A percentile compares a stretch with the other conserved stretches of the same genome.
phyloP scores from a whole-genome alignment of 1,284 basidiomycete species.

The Cryptococcus deneoformans region DNA sequence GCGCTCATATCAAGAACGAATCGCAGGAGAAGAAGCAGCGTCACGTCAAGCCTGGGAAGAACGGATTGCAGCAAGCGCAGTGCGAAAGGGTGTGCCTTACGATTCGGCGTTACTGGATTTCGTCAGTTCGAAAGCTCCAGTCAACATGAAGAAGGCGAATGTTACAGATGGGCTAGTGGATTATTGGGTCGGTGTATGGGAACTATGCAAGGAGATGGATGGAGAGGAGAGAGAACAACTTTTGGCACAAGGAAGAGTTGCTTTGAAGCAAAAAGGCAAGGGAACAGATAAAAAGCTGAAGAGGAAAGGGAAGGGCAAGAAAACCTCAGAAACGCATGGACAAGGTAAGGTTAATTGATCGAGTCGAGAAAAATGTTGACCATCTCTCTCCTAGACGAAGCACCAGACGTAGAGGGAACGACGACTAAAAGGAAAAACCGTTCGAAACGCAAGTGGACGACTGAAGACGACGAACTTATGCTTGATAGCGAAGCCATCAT shows the following conservation, averaged over 20 bases:
- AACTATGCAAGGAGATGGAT: constrained; percentile 7
- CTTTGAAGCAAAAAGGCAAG: not conserved
- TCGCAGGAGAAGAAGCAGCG: constrained; percentile 23
- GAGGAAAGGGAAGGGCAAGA: not conserved
- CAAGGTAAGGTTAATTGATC: not conserved
- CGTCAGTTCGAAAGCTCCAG: constrained; percentile 18
- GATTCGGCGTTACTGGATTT: constrained; percentile 24
- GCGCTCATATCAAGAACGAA: constrained; percentile 22
- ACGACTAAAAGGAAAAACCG: constrained; percentile 29
- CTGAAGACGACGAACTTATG: constrained; percentile 80
- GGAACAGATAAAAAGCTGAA: not conserved
- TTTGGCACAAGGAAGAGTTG: constrained; percentile 3
- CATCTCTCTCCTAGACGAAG: not conserved
- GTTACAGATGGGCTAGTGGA: constrained; percentile 17
- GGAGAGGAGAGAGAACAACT: constrained; percentile 4
- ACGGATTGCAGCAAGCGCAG: constrained; percentile 21
- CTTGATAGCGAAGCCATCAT: constrained; percentile 80
- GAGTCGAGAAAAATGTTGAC: not conserved
- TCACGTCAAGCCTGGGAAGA: constrained; percentile 27
- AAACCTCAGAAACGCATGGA: not conserved
- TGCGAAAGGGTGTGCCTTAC: constrained; percentile 14
- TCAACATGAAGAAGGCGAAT: constrained; percentile 3
- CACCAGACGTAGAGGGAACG: not conserved
- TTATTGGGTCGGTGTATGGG: constrained; percentile 16
- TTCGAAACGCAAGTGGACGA: constrained; percentile 74